Conservation (phyloP, 2,329 filamentous ascomycete genomes). For the Neurospora sp. region DNA sequence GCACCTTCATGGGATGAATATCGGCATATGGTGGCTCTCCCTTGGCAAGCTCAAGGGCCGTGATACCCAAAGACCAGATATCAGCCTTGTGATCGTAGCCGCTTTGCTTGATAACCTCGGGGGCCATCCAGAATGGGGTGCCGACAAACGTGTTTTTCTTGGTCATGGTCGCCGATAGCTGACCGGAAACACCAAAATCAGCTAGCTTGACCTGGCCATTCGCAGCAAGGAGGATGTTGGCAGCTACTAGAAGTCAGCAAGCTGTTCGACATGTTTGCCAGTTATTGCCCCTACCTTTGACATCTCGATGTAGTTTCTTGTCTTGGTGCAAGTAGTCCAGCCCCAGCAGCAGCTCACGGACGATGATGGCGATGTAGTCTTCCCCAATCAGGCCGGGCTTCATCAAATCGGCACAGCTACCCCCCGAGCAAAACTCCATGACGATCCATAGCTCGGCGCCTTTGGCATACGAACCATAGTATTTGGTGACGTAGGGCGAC, state of each 20-base stretch:
- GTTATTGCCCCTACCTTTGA: slow-evolving; percentile 59
- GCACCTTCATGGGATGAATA: slow-evolving; percentile 96
- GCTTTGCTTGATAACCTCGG: slow-evolving; percentile 96
- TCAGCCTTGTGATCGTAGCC: slow-evolving; percentile 97
- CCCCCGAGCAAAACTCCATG: slow-evolving; percentile 98
- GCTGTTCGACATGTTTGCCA: background rate
- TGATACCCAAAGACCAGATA: slow-evolving; percentile 95
- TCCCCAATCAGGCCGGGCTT: slow-evolving; percentile 86
- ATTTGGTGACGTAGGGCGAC: slow-evolving; percentile 94
- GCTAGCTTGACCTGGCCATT: slow-evolving; percentile 95
- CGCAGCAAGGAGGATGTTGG: slow-evolving; percentile 80
- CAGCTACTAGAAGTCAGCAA: slow-evolving; percentile 45
- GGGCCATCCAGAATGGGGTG: slow-evolving; percentile 99
- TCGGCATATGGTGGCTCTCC: slow-evolving; percentile 92
- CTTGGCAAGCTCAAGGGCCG: slow-evolving; percentile 80
- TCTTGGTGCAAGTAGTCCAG: slow-evolving; percentile 89
- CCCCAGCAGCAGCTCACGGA: slow-evolving; percentile 79
- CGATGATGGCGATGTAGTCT: slow-evolving; percentile 93
- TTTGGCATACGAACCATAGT: slow-evolving; percentile 93
- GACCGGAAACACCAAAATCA: slow-evolving; percentile 94
- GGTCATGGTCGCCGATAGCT: slow-evolving; percentile 95
- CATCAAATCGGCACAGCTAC: slow-evolving; percentile 92
- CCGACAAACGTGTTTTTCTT: slow-evolving; percentile 99
- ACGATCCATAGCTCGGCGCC: slow-evolving; percentile 97
- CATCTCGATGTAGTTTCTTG: slow-evolving; percentile 91